Base-by-base conservation (phyloP, 2,329 filamentous ascomycete species). In the Teratosphaeria zuluensis region DNA sequence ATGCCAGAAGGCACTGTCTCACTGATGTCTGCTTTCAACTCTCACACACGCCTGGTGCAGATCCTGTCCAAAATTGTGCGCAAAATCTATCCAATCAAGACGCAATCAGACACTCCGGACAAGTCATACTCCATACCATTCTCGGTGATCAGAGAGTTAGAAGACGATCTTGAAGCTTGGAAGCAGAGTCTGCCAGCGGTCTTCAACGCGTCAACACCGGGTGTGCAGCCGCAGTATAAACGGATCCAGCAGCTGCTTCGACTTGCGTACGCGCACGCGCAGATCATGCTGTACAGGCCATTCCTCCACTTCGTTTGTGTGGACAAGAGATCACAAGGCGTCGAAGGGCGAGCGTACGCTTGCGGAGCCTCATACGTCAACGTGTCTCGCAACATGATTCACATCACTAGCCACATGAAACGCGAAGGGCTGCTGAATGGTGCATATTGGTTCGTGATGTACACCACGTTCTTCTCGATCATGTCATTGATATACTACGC, bases 391-490 rank as follows among this genome's bases (percentile, higher is more conserved):
- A 86, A 92, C 67, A 89, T 94, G 61, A 83, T 94, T 35, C 88
- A 92, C 67, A 90, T 92, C 59, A 87, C 86, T 4, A 81, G 84
- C 24, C 87, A 91, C 67, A 92, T 92, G 77, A 85, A 87, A 64
- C 86, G 85, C 69, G 83, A 87, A 66, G 83, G 86, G 3, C 78
- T 90, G 6, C 77, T 94, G n/a, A 86, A 87, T 62, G 90, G 89
- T 0, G 87, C 89, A 0, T 92, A 90, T 72, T 94, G 89, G 89
- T 92, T 92, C 69, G 88, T 89, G 64, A 84, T 92, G 69, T 92
- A 90, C 69, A 90, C 88, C 2, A 87, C 89, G 16, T 92, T 90
- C 74, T 92, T 91, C 69, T 86, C 88, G 14, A 87, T 92, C 33
- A 77, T 94, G 33, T 89, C 89, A 0, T 77, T 94, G 53, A 79